These are phyloP conservation scores for Linnemannia elongata DNA, from an alignment of 192 early-diverging fungal species.

Conservation along the genomic window DNA sequence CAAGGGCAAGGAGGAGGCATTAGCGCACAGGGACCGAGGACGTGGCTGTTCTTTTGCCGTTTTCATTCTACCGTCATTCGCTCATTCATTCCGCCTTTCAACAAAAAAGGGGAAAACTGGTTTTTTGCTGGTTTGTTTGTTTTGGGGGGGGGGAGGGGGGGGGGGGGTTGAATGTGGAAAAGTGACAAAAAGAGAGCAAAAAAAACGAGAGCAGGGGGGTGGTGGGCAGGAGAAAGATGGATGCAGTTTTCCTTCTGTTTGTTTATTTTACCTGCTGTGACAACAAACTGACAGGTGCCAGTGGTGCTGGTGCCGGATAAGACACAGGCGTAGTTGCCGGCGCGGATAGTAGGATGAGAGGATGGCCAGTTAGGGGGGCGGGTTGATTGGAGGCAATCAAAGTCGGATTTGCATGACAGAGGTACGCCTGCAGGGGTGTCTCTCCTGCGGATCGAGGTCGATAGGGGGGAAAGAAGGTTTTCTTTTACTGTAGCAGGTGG, in stretches of 20 bases:
- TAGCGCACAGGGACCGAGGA: neutral
- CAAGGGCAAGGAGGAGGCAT: conserved; percentile 7
- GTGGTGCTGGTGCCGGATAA: conserved; percentile 7
- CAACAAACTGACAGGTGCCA: conserved; percentile 68
- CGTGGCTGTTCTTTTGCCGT: neutral
- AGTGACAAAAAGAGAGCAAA: neutral
- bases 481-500: neutral
- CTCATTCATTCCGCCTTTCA: neutral
- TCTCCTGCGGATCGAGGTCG: conserved; percentile 15
- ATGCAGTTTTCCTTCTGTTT: neutral
- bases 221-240: too few species aligned
- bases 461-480: neutral
- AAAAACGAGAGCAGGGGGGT: neutral
- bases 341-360: conserved; percentile 24
- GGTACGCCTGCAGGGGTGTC: conserved; percentile 32
- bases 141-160: too few species aligned
- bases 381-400: conserved; percentile 35
- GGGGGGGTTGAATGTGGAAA: neutral
- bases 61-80: neutral
- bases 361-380: conserved; percentile 38
- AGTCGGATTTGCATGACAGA: conserved; percentile 34
- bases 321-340: conserved; percentile 72
- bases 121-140: conserved; percentile 7
- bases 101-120: neutral
- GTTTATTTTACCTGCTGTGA: conserved; percentile 61